These are phyloP conservation scores for Lentinula guzmanii DNA, from an alignment of 768 basidiomycete species.

Conservation along the genomic window DNA sequence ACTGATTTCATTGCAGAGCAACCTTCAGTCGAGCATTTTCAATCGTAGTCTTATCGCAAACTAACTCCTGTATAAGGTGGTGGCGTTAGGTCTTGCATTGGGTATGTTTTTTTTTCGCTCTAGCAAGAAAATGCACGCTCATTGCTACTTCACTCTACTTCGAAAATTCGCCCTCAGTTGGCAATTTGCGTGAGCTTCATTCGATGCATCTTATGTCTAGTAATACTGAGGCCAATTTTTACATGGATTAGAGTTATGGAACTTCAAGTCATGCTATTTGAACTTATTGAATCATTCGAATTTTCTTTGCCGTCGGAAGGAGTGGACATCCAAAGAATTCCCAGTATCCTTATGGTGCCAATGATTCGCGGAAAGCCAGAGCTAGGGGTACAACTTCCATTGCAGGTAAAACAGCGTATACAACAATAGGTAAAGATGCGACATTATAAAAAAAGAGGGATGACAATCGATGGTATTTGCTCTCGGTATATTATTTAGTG, in stretches of 20 bases:
- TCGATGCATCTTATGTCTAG: neutral
- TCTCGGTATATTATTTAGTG: too few relatives aligned
- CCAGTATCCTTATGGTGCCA: constrained; percentile 1
- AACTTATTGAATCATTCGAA: constrained; percentile 32
- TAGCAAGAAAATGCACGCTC: neutral
- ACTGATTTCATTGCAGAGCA: neutral
- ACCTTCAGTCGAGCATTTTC: neutral
- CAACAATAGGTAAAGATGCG: neutral
- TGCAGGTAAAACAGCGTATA: neutral
- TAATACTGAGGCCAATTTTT: neutral
- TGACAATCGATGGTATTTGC: neutral
- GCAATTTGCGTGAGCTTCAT: constrained; percentile 14
- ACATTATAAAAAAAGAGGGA: too few relatives aligned
- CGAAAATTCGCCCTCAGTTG: constrained; percentile 1
- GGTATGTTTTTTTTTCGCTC: constrained; percentile 4
- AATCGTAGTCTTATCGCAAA: neutral
- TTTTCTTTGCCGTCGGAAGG: constrained; percentile 22
- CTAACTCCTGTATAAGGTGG: neutral
- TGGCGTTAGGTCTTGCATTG: constrained; percentile 10
- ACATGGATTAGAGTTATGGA: constrained; percentile 22
- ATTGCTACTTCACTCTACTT: too few relatives aligned
- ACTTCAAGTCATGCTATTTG: constrained; percentile 36
- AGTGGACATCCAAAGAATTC: neutral
- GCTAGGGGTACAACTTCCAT: constrained; percentile 4
- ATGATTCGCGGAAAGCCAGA: constrained; percentile 4